Evolutionary conservation across 2,329 filamentous ascomycete genomes (phyloP).

Genomic region (Huntiella abstrusa): DNA sequence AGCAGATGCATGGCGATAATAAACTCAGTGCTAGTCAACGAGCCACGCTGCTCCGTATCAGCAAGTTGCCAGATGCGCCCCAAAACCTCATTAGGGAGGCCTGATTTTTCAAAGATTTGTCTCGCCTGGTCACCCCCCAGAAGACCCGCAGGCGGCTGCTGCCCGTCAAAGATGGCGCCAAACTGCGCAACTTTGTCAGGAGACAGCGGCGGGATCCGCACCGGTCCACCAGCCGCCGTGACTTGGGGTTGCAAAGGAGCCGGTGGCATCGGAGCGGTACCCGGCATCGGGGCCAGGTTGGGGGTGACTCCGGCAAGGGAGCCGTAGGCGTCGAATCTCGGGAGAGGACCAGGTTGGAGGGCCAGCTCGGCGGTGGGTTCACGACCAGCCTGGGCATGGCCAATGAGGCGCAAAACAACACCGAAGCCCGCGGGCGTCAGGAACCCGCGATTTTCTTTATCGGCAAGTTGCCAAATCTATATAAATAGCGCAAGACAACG

Average conservation of each 20-base stretch:
- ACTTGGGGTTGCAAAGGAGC: constrained; percentile 34
- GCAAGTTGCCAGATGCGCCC: constrained; percentile 94
- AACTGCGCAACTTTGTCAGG: constrained; percentile 85
- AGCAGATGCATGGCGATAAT: constrained; percentile 96
- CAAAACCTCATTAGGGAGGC: constrained; percentile 71
- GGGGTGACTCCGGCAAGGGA: constrained; percentile 25
- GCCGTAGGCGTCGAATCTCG: constrained; percentile 62
- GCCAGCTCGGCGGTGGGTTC: constrained; percentile 67
- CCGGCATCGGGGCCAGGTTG: constrained; percentile 14
- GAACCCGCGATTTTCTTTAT: constrained; percentile 88
- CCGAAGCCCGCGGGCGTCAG: constrained; percentile 86
- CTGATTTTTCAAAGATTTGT: constrained; percentile 85
- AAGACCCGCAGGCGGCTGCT: constrained; percentile 52
- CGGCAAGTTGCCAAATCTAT: constrained; percentile 97
- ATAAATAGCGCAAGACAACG: not conserved
- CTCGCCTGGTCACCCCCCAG: constrained; percentile 76
- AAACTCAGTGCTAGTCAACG: constrained; percentile 75
- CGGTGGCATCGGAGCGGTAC: constrained; percentile 24
- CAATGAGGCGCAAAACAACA: constrained; percentile 81
- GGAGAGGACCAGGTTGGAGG: constrained; percentile 69
- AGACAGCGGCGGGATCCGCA: constrained; percentile 74
- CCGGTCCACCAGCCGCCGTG: constrained; percentile 40
- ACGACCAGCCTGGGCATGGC: constrained; percentile 78
- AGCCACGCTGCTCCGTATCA: constrained; percentile 81
- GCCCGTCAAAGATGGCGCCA: constrained; percentile 74